A percentile compares a stretch with the other conserved stretches of the same genome.
Evolutionary conservation across 2,329 filamentous ascomycete species (phyloP).

Genomic region (Akanthomyces dipterigenus): DNA sequence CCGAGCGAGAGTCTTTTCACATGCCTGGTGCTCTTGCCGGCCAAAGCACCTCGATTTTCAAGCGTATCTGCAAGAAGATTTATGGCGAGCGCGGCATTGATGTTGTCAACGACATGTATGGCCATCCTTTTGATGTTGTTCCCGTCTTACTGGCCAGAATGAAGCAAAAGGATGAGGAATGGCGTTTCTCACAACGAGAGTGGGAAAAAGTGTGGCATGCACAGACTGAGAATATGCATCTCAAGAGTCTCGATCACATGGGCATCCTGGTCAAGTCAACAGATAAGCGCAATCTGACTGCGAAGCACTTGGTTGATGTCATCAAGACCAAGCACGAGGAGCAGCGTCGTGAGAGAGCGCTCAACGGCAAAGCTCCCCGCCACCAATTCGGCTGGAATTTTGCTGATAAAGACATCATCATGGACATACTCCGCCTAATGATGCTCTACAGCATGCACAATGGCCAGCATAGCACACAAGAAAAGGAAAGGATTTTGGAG

Average conservation of each 20-base stretch:
- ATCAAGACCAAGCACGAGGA: constrained; percentile 93
- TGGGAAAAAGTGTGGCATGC: constrained; percentile 99
- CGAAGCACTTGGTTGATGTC: constrained; percentile 82
- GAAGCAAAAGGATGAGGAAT: constrained; percentile 95
- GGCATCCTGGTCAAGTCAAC: constrained; percentile 80
- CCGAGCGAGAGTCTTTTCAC: constrained; percentile 66
- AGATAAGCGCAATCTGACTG: constrained; percentile 87
- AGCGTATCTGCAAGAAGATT: constrained; percentile 94
- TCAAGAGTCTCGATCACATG: constrained; percentile 95
- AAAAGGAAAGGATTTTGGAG: constrained; percentile 66
- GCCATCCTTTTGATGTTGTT: constrained; percentile 76
- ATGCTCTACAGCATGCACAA: constrained; percentile 60
- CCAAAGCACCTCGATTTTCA: constrained; percentile 93
- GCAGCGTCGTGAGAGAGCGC: constrained; percentile 65
- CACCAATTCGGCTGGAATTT: constrained; percentile 75
- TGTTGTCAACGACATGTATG: constrained; percentile 82
- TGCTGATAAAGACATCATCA: constrained; percentile 60
- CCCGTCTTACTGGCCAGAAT: constrained; percentile 82
- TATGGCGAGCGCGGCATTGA: constrained; percentile 84
- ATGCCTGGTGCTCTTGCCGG: constrained; percentile 81
- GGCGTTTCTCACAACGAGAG: constrained; percentile 92
- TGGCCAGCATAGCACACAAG: constrained; percentile 62
- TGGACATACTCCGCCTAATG: constrained; percentile 56
- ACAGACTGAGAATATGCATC: constrained; percentile 90
- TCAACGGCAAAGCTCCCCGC: constrained; percentile 53